A percentile compares a stretch with the other conserved stretches of the same genome.
These are phyloP conservation scores for Santalum album DNA, from an alignment of 164 flowering plant genomes.

Conservation along the genomic window DNA sequence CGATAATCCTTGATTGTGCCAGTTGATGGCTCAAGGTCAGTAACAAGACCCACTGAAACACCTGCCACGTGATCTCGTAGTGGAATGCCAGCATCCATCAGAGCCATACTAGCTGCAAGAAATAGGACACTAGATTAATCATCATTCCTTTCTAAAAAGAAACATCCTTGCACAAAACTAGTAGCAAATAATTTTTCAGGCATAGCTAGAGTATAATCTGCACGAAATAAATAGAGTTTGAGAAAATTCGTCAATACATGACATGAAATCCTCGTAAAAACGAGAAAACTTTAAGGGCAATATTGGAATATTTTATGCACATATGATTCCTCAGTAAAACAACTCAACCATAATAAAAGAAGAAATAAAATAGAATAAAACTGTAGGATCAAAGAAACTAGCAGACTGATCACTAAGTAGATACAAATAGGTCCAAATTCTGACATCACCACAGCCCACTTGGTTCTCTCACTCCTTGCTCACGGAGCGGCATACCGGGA, in stretches of 20 bases:
- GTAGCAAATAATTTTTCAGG: not conserved
- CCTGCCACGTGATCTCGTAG: constrained; percentile 89
- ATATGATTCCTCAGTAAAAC: too few relatives aligned
- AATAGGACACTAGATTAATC: not conserved
- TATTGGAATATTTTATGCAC: too few relatives aligned
- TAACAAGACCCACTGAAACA: constrained; percentile 91
- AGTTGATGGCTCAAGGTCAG: constrained; percentile 68
- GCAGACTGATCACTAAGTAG: too few relatives aligned
- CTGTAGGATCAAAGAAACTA: too few relatives aligned
- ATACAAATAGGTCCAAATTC: too few relatives aligned
- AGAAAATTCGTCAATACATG: not conserved
- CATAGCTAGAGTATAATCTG: not conserved
- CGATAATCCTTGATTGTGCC: constrained; percentile 70
- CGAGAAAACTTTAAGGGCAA: too few relatives aligned
- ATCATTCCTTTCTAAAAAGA: not conserved
- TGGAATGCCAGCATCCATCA: constrained; percentile 98
- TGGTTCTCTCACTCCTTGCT: too few relatives aligned
- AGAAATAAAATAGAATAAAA: too few relatives aligned
- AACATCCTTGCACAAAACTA: not conserved
- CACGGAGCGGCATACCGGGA: too few relatives aligned
- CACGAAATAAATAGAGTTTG: not conserved
- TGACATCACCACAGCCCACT: too few relatives aligned
- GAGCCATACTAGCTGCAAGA: constrained; percentile 82
- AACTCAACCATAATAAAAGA: too few relatives aligned
- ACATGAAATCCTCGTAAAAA: not conserved